Evolutionary conservation across 2,329 filamentous ascomycete genomes (phyloP).

Genomic region (Onygena corvina): DNA sequence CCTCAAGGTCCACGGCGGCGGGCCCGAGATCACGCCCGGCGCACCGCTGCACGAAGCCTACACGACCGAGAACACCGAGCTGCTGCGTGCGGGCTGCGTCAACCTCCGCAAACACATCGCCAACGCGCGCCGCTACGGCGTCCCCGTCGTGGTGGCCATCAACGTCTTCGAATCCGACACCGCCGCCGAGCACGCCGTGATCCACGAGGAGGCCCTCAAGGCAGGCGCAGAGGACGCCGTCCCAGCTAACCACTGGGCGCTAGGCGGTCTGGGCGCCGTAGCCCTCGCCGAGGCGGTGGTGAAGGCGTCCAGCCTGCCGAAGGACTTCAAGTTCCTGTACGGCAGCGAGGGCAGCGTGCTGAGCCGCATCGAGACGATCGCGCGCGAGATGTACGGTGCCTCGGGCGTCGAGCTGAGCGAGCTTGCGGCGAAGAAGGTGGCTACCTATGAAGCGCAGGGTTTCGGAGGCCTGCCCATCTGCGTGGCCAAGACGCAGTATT

Average conservation of each 20-base stretch:
- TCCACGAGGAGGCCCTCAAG: slow-evolving; percentile 80
- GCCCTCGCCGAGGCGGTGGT: slow-evolving; percentile 82
- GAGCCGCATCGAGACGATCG: slow-evolving; percentile 82
- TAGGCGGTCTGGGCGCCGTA: slow-evolving; percentile 80
- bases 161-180: slow-evolving; percentile 95
- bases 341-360: slow-evolving; percentile 65
- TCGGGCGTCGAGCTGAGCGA: slow-evolving; percentile 83
- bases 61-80: slow-evolving; percentile 82
- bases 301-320: slow-evolving; percentile 66
- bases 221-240: slow-evolving; percentile 92
- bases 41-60: slow-evolving; percentile 78
- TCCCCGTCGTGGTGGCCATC: slow-evolving; percentile 92
- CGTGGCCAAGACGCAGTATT: slow-evolving; percentile 97
- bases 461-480: slow-evolving; percentile 91
- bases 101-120: slow-evolving; percentile 92
- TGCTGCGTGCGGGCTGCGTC: slow-evolving; percentile 78
- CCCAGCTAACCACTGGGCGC: slow-evolving; percentile 89
- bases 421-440: slow-evolving; percentile 88
- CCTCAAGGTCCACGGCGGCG: slow-evolving; percentile 92
- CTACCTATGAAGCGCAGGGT: slow-evolving; percentile 84
- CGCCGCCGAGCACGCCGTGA: slow-evolving; percentile 75
- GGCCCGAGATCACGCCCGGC: slow-evolving; percentile 82
- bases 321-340: slow-evolving; percentile 82
- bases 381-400: slow-evolving; percentile 88
- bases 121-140: slow-evolving; percentile 78